phyloP scores from a whole-genome alignment of 148 eudicot genomes.

The Selenicereus undatus region DNA sequence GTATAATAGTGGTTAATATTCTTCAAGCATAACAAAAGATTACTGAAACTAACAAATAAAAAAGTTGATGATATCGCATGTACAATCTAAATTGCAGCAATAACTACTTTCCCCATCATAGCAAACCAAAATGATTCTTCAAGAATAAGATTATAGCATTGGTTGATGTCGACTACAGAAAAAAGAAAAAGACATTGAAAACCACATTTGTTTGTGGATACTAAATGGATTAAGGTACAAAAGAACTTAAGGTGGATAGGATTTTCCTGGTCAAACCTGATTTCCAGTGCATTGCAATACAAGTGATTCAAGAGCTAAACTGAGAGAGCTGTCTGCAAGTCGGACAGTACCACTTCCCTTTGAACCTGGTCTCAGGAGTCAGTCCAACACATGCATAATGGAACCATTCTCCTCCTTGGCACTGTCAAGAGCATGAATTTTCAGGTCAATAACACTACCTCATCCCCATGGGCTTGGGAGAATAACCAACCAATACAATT shows the following conservation, averaged over 20 bases:
- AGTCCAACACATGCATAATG: conserved; percentile 92
- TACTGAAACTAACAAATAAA: neutral
- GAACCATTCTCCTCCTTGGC: conserved; percentile 99
- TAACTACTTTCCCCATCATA: neutral
- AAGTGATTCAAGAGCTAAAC: conserved; percentile 18
- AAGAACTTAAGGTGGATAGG: neutral
- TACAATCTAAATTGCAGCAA: neutral
- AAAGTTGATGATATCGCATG: neutral
- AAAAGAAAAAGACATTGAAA: neutral
- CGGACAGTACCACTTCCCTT: conserved; percentile 99
- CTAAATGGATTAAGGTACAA: neutral
- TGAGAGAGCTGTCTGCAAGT: conserved; percentile 76
- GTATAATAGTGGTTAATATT: neutral
- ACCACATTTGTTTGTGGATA: neutral
- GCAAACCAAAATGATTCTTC: neutral
- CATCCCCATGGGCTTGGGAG: neutral
- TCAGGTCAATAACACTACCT: neutral
- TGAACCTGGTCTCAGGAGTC: conserved; percentile 89
- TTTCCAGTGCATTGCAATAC: neutral
- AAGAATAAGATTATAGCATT: neutral
- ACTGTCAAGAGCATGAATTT: conserved; percentile 38
- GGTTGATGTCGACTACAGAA: neutral
- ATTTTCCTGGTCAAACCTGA: neutral
- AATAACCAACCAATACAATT: neutral
- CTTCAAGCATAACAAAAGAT: neutral